Evolutionary conservation across 177 flowering plant species (phyloP), one percentile per base, ranked within the genome.

Genomic region (Vitis hybrid): DNA sequence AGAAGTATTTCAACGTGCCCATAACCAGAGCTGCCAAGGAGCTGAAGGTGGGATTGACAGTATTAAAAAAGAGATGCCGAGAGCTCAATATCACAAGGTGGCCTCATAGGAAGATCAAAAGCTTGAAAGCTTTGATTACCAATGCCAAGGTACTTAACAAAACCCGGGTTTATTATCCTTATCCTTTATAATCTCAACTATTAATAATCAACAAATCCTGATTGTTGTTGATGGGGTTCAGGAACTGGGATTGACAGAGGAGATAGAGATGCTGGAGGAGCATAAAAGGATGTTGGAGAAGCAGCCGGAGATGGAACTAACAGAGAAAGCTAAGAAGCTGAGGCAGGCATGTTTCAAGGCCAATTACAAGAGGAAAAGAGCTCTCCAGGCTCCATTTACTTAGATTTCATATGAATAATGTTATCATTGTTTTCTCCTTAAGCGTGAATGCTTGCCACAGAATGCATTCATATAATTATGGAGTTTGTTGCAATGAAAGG

Each of bases 261-360:
- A 82, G 66, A 65, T 81, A 20, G 77, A 71, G 61, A 73, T 77
- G 84, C 48, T 91, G 67, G 90, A 91, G 63, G 84, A 84, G 71
- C 83, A 87, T 32, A 75, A 72, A 66, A 85, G 63, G 75, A 53
- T 79, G 70, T 50, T 91, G 35, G 84, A 82, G 70, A 64, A 61
- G 24, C 1, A 74, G 24, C 93, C 96, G 0, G 85, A 84, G n/a
- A 27, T 83, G 69, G 89, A 91, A 60, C 68, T 91, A 12, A 79
- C 80, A 0, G 82, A 83, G 41, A 77, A 68, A 62, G 78, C 91
- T 1, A 89, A 87, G 83, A 89, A 65, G 75, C 74, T 91, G 35
- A 83, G 96, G 74, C 96, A 91, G 62, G 89, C 90, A 55, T 91
- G 88, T 58, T 91, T 91, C 82, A 91, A 91, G 72, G 93, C 89